Evolutionary conservation across 495 filamentous ascomycete genomes (phyloP).

Genomic region (Annulohypoxylon moriforme): DNA sequence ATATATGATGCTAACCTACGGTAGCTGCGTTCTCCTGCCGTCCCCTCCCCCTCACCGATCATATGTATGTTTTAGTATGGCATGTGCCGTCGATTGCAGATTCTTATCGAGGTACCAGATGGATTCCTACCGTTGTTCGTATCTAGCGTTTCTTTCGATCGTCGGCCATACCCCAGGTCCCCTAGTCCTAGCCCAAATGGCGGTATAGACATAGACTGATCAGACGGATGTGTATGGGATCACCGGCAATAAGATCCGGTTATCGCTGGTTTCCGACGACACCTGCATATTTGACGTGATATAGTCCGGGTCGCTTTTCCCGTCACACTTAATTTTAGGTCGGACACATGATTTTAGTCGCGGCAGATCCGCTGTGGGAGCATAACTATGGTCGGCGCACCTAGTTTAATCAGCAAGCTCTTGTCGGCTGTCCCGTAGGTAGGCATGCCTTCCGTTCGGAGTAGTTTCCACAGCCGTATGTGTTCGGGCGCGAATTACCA

Average conservation of each 20-base stretch:
- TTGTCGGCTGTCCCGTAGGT: slow-evolving; percentile 11
- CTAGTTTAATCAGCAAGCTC: slow-evolving; percentile 7
- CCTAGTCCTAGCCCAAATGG: slow-evolving; percentile 29
- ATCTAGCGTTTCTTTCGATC: slow-evolving; percentile 30
- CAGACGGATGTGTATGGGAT: slow-evolving; percentile 5
- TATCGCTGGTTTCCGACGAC: slow-evolving; percentile 31
- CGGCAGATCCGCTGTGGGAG: slow-evolving; percentile 19
- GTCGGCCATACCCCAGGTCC: slow-evolving; percentile 15
- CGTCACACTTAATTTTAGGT: not conserved
- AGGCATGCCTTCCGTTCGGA: slow-evolving; percentile 10
- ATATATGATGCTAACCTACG: slow-evolving; percentile 12
- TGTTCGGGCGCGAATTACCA: not conserved
- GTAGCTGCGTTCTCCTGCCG: slow-evolving; percentile 13
- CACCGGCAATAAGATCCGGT: slow-evolving; percentile 24
- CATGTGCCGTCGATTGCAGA: slow-evolving; percentile 32
- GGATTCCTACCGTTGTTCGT: slow-evolving; percentile 16
- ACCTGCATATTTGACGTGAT: slow-evolving; percentile 25
- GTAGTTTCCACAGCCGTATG: not conserved
- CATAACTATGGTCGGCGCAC: slow-evolving; percentile 12
- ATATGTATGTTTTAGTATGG: slow-evolving; percentile 22
- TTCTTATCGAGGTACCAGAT: slow-evolving; percentile 24
- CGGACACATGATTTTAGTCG: slow-evolving; percentile 18
- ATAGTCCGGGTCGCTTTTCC: not conserved
- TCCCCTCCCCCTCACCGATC: slow-evolving; percentile 20
- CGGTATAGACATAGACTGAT: slow-evolving; percentile 33